These are phyloP conservation scores for Vitis rupestris DNA, from an alignment of 164 flowering plant genomes.

Conservation along the genomic window DNA sequence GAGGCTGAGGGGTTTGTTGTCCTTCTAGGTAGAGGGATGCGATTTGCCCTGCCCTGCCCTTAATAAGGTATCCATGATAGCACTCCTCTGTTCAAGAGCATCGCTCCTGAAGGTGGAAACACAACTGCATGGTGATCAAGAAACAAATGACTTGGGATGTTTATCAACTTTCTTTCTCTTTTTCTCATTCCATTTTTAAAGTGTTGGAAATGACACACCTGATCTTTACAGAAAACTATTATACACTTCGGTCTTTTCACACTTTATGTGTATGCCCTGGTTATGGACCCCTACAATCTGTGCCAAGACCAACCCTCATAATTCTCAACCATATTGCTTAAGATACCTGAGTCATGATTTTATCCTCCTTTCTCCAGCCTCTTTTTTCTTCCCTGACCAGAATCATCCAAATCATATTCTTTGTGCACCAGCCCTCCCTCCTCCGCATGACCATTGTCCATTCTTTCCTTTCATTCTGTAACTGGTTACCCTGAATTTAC, in stretches of 20 bases:
- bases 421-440: background rate
- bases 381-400: background rate
- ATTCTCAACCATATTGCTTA: background rate
- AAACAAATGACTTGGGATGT: background rate
- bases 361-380: background rate
- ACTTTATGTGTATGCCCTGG: background rate
- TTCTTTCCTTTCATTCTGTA: background rate
- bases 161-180: background rate
- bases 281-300: background rate
- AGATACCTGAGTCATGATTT: background rate
- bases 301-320: background rate
- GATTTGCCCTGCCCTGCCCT: background rate
- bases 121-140: background rate
- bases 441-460: background rate
- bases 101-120: background rate
- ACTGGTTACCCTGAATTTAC: background rate
- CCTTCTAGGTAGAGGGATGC: background rate
- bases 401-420: background rate
- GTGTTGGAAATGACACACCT: slow-evolving; percentile 5
- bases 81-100: background rate
- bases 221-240: slow-evolving; percentile 7
- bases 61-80: background rate
- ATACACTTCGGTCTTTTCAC: background rate
- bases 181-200: slow-evolving; percentile 6
- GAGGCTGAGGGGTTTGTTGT: background rate